Base-by-base conservation (phyloP, 306 rosid genomes). In the Inga laurina region DNA sequence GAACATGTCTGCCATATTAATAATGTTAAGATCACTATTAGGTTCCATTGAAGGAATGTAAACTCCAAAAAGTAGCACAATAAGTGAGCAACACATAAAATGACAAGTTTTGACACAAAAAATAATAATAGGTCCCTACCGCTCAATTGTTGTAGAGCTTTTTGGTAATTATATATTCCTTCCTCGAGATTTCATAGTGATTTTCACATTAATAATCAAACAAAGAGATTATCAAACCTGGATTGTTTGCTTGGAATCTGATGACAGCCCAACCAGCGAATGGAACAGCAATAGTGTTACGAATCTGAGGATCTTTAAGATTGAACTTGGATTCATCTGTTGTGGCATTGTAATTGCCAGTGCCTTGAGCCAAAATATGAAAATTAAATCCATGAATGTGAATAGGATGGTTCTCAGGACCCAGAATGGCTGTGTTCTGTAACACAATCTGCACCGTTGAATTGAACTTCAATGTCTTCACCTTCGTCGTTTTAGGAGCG, bases 241-340 rank as follows among this genome's bases (percentile, higher is more conserved):
- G 86, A 77, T 83, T 83, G 21, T 71, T 83, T 22, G 79, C 79
- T 71, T 22, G 24, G 74, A 83, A 83, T 75, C 81, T 34, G 78
- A 91, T 84, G 67, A 91, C 87, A 3, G 86, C 87, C 92, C 92
- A 91, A 3, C 92, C 92, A 24, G 92, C 92, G 0, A 73, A 62
- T 0, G 91, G 91, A 54, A 91, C 91, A 24, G 84, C 87, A 18
- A 91, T 73, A 10, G 94, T 89, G 67, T 91, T 91, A 14, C 91
- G 81, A 0, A 72, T 22, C 43, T 84, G 91, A 2, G 92, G 90
- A 41, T 91, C 52, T 3, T 75, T 34, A 8, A 89, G 70, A 22
- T 91, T 91, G 30, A 89, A 89, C 18, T 79, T 83, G 10, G 83
- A 7, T n/a, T 76, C 19, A 43, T 87, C 91, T 8, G 22, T 74